Conservation (phyloP, 495 filamentous ascomycete genomes). For the Filosporella fistucella region DNA sequence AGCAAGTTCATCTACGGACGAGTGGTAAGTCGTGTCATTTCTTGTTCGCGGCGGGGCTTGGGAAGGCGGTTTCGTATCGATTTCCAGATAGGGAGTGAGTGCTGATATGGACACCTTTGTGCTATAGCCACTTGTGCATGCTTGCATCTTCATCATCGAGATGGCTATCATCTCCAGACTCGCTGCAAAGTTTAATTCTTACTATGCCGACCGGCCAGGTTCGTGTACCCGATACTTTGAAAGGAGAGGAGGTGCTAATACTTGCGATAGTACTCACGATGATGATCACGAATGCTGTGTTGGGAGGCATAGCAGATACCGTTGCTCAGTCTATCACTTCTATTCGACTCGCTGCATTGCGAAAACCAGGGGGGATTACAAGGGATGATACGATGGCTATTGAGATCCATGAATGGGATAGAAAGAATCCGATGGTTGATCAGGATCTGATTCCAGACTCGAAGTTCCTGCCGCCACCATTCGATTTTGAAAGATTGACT, state of each 20-base stretch:
- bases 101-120: conserved; percentile 19
- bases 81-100: conserved; percentile 16
- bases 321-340: conserved; percentile 91
- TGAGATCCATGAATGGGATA: conserved; percentile 85
- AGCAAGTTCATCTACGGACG: conserved; percentile 75
- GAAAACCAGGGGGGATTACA: conserved; percentile 48
- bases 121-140: conserved; percentile 77
- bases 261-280: conserved; percentile 76
- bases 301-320: conserved; percentile 92
- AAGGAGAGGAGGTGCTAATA: background rate
- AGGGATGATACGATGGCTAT: conserved; percentile 75
- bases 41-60: conserved; percentile 2
- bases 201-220: conserved; percentile 86
- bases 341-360: conserved; percentile 61
- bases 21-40: conserved; percentile 53
- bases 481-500: conserved; percentile 91
- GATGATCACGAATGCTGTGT: conserved; percentile 95
- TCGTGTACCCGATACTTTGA: conserved; percentile 19
- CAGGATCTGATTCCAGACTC: conserved; percentile 66
- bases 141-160: conserved; percentile 80
- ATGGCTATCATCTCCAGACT: conserved; percentile 79
- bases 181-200: conserved; percentile 82
- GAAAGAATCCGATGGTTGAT: conserved; percentile 65
- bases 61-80: conserved; percentile 17
- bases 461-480: conserved; percentile 64